Evolutionary conservation across 208 protist species (phyloP), one percentile per base, ranked within the genome.

Genomic region (Crithidia brevicula): DNA sequence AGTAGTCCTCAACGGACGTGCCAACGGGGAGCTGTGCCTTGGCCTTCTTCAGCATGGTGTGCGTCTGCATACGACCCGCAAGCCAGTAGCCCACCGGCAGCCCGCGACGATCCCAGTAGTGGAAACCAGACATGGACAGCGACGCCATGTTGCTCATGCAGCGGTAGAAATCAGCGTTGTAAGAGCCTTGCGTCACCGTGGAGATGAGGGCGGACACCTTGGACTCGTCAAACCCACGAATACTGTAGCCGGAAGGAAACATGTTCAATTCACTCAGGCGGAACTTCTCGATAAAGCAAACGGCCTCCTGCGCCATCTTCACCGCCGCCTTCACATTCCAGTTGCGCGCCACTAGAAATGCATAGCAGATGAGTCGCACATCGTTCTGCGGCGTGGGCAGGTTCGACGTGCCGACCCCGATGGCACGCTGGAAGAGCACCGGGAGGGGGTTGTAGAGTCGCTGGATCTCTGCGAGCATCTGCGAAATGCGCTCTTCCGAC

Each of bases 251-350:
- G 4, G 79, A 66, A 0, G 87, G 87, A 38, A 89, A 82, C 28
- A 69, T 9, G 8, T 20, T 52, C 9, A 82, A 27, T 3, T 77
- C 66, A 40, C 84, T 76, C 20, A 87, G 33, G 54, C 72, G 53
- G 28, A 74, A 46, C 20, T 67, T 46, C 23, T 71, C 59, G n/a
- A 77, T 76, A 61, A 84, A 85, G 43, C 63, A 36, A 11, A 77
- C 23, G 4, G 67, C 73, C 11, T 60, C 51, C 16, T 82, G 46
- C 4, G 77, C 52, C 85, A 94, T 91, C 56, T 67, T 73, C n/a
- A 90, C 59, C 5, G 88, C 88, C 33, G 80, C 72, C 46, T 75
- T 67, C 28, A 94, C 77, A 30, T 88, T 71, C 85, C 88, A 94
- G 36, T 79, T 59, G 34, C 80, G 76, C 2, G 82, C 61, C 13